A percentile compares a stretch with the other conserved stretches of the same genome.
These are phyloP conservation scores for Fragaria nilgerrensis DNA, from an alignment of 306 rosid genomes.

Conservation along the genomic window DNA sequence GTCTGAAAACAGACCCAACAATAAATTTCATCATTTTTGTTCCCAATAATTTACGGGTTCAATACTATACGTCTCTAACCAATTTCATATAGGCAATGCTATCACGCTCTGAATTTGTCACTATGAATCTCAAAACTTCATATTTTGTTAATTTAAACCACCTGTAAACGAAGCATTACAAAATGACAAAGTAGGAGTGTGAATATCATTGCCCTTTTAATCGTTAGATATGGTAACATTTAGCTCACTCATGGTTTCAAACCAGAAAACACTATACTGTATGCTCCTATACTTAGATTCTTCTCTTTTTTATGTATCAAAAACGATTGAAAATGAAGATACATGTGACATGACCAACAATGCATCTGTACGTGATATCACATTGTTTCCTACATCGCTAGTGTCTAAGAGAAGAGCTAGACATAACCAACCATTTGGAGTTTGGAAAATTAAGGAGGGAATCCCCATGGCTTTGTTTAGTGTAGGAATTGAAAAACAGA, in stretches of 20 bases:
- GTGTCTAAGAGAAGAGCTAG: constrained; percentile 13
- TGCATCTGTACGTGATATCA: not conserved
- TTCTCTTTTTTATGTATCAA: not conserved
- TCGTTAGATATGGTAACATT: not conserved
- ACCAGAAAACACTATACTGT: not conserved
- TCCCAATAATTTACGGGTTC: not conserved
- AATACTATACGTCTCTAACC: not conserved
- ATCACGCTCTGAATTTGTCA: not conserved
- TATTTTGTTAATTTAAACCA: not conserved
- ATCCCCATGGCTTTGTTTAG: constrained; percentile 24
- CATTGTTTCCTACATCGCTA: not conserved
- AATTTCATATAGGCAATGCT: not conserved
- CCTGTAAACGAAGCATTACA: not conserved
- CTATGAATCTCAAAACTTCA: not conserved
- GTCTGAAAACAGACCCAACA: not conserved
- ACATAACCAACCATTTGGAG: constrained; percentile 19
- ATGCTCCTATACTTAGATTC: not conserved
- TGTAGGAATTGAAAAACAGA: constrained; percentile 13
- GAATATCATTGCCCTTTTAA: not conserved
- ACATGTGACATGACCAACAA: not conserved
- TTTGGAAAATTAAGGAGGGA: constrained; percentile 24
- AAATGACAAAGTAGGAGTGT: not conserved
- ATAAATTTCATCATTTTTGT: not conserved
- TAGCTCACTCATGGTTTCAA: not conserved
- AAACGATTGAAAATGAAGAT: not conserved